Conservation (phyloP, 768 basidiomycete species). For the Infundibulicybe gibba region DNA sequence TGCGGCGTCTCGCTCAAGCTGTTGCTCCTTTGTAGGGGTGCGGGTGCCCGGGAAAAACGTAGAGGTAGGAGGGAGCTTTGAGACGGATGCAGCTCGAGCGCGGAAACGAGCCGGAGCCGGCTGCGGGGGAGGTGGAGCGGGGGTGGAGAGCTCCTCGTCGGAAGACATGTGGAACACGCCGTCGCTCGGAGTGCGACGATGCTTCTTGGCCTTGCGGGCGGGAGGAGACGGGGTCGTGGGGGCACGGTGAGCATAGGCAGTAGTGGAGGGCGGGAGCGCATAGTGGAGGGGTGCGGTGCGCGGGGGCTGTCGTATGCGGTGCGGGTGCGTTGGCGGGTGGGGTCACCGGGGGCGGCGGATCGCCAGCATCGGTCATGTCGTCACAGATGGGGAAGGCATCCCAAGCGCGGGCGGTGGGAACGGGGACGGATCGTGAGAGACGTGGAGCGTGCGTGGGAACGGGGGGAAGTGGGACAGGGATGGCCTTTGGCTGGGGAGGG, state of each 20-base stretch:
- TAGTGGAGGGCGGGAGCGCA: conserved; percentile 14
- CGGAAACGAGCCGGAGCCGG: conserved; percentile 14
- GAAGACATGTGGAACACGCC: conserved; percentile 74
- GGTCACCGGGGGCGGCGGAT: conserved; percentile 42
- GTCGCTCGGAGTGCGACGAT: conserved; percentile 65
- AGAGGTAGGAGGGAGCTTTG: background rate
- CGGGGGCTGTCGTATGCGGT: conserved; percentile 31
- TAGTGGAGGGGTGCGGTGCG: conserved; percentile 46
- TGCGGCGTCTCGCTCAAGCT: conserved; percentile 27
- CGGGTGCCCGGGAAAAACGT: conserved; percentile 4
- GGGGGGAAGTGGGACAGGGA: conserved; percentile 43
- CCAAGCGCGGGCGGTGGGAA: conserved; percentile 4
- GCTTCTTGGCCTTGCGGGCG: conserved; percentile 36
- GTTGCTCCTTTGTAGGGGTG: conserved; percentile 16
- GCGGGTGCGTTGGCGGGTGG: conserved; percentile 38
- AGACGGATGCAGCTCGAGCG: background rate
- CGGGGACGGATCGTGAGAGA: background rate
- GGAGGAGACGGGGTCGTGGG: conserved; percentile 28
- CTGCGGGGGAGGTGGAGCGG: conserved; percentile 2
- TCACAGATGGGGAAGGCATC: conserved; percentile 68
- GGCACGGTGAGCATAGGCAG: conserved; percentile 3
- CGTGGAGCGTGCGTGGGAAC: conserved; percentile 8
- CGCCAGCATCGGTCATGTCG: conserved; percentile 54
- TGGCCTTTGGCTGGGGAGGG: conserved; percentile 36
- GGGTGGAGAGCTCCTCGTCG: conserved; percentile 39